Evolutionary conservation across 2,329 filamentous ascomycete species (phyloP), one percentile per base, ranked within the genome.

Genomic region (Ambrosiella xylebori): DNA sequence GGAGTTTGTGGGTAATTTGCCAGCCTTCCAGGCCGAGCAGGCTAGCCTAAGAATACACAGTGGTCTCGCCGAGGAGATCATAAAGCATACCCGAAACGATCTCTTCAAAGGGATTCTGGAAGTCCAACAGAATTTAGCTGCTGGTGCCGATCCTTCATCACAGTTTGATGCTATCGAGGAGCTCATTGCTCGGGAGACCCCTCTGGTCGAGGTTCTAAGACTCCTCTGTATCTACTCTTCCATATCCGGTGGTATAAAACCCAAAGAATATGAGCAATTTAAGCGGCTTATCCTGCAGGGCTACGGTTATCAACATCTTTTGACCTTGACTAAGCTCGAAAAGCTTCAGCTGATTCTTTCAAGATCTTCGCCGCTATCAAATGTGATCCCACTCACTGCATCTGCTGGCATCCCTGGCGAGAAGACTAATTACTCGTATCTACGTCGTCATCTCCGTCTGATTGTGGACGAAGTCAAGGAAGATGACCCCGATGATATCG

Each of bases 391-490:
- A 0, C 85, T 89, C 69, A 71, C 81, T 1, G 82, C 83, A 17
- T 69, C 63, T 47, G 72, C 76, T 0, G 75, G 75, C 9, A 73
- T 73, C 9, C 70, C 75, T 15, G 84, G 84, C 13, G 80, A 78
- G 19, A 88, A 89, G 68, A 95, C 90, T 9, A 96, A 97, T 68
- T 98, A 96, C 71, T 84, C 82, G 3, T 86, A 88, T 63, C 74
- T 97, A 4, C 85, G 94, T 57, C 95, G 93, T 68, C 83, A 84
- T 61, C 79, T 98, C 12, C 82, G 85, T 37, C 78, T 98, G 13
- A 95, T 96, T 67, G 85, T 96, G 58, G 93, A 98, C 67, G 93
- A 97, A 68, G 91, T 98, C 44, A 90, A 95, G 66, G 93, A 98
- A 69, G 84, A 93, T 60, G 86, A 94, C 52, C 93, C 93, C 2